A percentile compares a stretch with the other conserved stretches of the same genome.
Conservation (phyloP, 345 rosid genomes). For the Populus tremula region DNA sequence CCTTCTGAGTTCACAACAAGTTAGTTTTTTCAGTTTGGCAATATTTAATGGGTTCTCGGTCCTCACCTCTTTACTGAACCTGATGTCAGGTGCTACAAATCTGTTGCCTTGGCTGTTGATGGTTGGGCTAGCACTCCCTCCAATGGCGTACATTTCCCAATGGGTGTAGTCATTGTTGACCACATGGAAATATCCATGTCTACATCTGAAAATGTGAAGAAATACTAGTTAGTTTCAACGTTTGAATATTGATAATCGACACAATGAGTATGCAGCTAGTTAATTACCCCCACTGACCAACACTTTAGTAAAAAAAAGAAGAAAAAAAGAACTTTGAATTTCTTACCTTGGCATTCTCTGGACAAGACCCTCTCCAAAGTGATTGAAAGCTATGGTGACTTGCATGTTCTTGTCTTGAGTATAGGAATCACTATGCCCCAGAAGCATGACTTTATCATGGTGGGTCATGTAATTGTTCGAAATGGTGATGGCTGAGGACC, state of each 20-base stretch:
- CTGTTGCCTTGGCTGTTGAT: slow-evolving; percentile 33
- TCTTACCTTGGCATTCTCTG: slow-evolving; percentile 32
- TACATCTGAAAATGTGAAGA: slow-evolving; percentile 16
- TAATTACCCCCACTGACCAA: neutral
- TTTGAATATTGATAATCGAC: neutral
- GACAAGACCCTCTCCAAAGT: slow-evolving; percentile 34
- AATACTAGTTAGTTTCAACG: neutral
- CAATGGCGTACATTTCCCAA: slow-evolving; percentile 37
- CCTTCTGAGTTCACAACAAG: neutral
- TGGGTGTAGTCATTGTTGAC: slow-evolving; percentile 34
- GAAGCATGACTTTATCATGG: slow-evolving; percentile 32
- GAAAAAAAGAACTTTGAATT: neutral
- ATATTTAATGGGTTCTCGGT: neutral
- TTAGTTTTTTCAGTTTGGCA: slow-evolving; percentile 21
- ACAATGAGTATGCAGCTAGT: neutral
- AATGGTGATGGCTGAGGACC: slow-evolving; percentile 30
- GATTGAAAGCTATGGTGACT: slow-evolving; percentile 32
- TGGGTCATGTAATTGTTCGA: slow-evolving; percentile 35
- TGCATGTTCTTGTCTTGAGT: slow-evolving; percentile 32
- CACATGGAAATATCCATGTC: slow-evolving; percentile 32
- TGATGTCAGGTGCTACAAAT: slow-evolving; percentile 24
- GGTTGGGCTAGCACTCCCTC: slow-evolving; percentile 29
- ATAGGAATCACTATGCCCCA: slow-evolving; percentile 32
- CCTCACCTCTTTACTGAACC: slow-evolving; percentile 27
- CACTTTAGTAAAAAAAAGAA: too few relatives aligned